Base-by-base conservation (phyloP, 2,329 filamentous ascomycete species). In the Chaetomium strumarium region DNA sequence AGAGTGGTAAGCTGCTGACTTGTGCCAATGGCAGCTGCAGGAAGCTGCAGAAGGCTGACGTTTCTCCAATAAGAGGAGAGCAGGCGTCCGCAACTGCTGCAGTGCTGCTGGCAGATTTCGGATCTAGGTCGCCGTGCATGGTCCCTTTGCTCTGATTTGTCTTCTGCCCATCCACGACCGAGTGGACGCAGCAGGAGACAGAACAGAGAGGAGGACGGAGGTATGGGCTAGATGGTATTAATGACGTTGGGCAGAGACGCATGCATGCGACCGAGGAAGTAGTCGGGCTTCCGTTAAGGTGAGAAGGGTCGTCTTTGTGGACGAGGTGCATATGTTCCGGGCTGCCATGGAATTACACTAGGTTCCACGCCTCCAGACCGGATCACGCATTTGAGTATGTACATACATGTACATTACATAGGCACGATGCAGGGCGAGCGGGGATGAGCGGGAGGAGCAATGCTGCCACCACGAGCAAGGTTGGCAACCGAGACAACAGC, bases 221-320 rank as follows among this genome's bases (percentile, higher is more conserved):
- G 24, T 24, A 24, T 24, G 24, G 7, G 24, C 16, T 1, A 38
- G 34, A 43, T 31, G 37, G 16, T 16, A 29, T 13, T 14, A 38
- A 16, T 9, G 51, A 48, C 47, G 55, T 62, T 61, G 60, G 60
- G 60, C 58, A 62, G 60, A 58, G 51, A 62, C 60, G 60, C 60
- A 62, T 62, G 52, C 49, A 52, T 53, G n/a, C n/a, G 44, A 52
- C n/a, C 11, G 30, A 51, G 38, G 42, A 44, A 20, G 36, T 19
- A 34, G 34, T 53, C 44, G 52, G 49, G 53, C 49, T 49, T 43
- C 47, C 17, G 37, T n/a, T 42, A 37, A 37, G 49, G 37, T 39
- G 39, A 49, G 33, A 14, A 14, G 46, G 30, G 29, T 42, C 20
- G 48, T 30, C 19, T 39, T 30, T 17, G n/a, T 13, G 13, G 30